These are phyloP conservation scores for Parafenestella ontariensis DNA, from an alignment of 2,329 filamentous ascomycete genomes.

Conservation along the genomic window DNA sequence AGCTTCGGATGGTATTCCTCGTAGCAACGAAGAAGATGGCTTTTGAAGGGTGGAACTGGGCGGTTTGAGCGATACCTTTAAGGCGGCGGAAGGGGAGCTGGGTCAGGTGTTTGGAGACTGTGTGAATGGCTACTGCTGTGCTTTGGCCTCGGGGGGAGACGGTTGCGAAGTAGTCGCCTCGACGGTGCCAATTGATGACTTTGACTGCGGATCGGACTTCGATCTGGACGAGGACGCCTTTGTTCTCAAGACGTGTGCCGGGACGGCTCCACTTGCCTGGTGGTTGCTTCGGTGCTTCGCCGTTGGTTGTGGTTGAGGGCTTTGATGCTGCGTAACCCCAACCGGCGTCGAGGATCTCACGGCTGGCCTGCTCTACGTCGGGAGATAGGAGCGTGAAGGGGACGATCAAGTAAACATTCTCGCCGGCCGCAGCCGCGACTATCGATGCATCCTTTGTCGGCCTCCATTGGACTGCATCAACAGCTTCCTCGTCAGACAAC, in stretches of 20 bases:
- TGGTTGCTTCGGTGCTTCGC: constrained; percentile 71
- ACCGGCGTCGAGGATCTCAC: constrained; percentile 82
- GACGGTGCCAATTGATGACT: constrained; percentile 89
- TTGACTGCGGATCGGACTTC: constrained; percentile 84
- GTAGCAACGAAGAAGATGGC: constrained; percentile 97
- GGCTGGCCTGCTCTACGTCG: constrained; percentile 75
- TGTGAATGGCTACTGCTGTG: constrained; percentile 90
- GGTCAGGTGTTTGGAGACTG: constrained; percentile 90
- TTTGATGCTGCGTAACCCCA: constrained; percentile 87
- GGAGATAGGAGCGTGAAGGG: constrained; percentile 71
- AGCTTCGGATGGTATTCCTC: constrained; percentile 89
- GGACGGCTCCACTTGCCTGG: constrained; percentile 86
- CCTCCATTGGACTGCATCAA: constrained; percentile 89
- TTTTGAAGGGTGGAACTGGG: constrained; percentile 91
- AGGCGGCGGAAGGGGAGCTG: constrained; percentile 89
- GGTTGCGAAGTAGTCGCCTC: constrained; percentile 92
- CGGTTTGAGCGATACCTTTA: constrained; percentile 81
- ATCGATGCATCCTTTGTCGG: constrained; percentile 82
- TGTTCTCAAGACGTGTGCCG: constrained; percentile 72
- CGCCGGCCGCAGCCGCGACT: constrained; percentile 82
- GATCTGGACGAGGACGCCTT: constrained; percentile 79
- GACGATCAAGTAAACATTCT: constrained; percentile 84
- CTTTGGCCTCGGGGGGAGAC: constrained; percentile 82
- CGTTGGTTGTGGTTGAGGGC: constrained; percentile 58
- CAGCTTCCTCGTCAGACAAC: constrained; percentile 76